Evolutionary conservation across 768 basidiomycete species (phyloP), one percentile per base, ranked within the genome.

Genomic region (Suillus tomentosus): DNA sequence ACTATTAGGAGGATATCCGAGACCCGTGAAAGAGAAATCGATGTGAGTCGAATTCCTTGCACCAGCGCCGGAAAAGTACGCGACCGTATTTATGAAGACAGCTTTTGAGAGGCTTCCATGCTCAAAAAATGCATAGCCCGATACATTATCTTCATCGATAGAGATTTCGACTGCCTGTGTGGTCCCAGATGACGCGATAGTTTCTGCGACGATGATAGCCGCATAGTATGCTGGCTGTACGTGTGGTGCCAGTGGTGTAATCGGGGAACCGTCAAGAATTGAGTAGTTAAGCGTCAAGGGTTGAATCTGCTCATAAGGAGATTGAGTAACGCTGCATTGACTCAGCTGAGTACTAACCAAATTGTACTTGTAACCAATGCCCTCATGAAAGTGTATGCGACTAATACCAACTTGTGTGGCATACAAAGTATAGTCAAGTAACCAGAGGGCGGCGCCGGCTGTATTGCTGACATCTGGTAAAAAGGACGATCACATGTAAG

Each of bases 311-410:
- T 50, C 19, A 56, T 39, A 19, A 42, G 66, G 51, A 6, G 15
- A 55, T 39, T 45, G 59, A 22, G 47, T 36, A 27, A 36, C 31
- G 34, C 19, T 11, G 34, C n/a, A 39, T 31, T 31, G n/a, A n/a
- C 34, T 13, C 37, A 43, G 17, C 40, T 1, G 65, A 61, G 22
- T 24, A 45, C 65, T 61, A 34, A 86, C 88, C 61, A 89, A 77
- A 69, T 84, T 87, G 69, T 90, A 91, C 74, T 90, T 91, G 76
- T 81, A 90, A 0, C 89, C 89, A 61, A 90, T 77, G 17, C 88
- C 89, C 62, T 86, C 79, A 69, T 91, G 88, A 79, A 88, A 88
- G 75, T 82, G 86, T 17, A 87, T 65, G 58, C 82, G 78, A 36
- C 81, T 79, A 34, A 87, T 82, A 4, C 85, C 85, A 11, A 87